Evolutionary conservation across 495 filamentous ascomycete species (phyloP).

Genomic region (Penicillium canescens): DNA sequence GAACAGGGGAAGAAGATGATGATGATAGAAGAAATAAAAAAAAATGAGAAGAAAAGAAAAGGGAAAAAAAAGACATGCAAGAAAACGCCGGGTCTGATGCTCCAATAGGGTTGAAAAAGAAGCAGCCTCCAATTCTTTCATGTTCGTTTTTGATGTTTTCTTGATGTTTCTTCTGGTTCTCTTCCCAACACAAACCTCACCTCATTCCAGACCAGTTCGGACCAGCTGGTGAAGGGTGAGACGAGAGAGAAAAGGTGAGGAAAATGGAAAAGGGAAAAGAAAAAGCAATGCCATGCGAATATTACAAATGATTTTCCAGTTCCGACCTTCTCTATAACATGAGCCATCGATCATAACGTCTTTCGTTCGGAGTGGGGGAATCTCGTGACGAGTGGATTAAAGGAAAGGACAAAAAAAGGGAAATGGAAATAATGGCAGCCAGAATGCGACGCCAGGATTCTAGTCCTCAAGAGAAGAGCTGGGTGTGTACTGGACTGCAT

Average conservation of each 20-base stretch:
- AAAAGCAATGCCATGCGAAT: constrained; percentile 25
- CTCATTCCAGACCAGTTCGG: background rate
- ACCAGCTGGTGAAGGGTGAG: background rate
- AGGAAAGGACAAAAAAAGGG: constrained; percentile 17
- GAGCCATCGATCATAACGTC: constrained; percentile 50
- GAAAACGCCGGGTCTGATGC: constrained; percentile 31
- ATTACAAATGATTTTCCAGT: constrained; percentile 30
- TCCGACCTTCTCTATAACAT: constrained; percentile 48
- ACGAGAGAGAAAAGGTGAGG: constrained; percentile 3
- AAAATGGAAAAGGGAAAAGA: constrained; percentile 15
- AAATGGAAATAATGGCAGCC: constrained; percentile 12
- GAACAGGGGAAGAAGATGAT: constrained; percentile 9
- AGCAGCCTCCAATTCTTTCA: constrained; percentile 11
- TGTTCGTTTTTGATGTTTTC: constrained; percentile 3
- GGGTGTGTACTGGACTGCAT: constrained; percentile 15
- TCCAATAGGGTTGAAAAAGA: constrained; percentile 15
- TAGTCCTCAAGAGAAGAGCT: too few species aligned
- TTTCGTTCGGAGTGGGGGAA: constrained; percentile 34
- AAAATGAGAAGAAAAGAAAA: constrained; percentile 6
- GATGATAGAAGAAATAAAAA: constrained; percentile 4
- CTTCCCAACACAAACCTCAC: background rate
- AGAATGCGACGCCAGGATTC: background rate
- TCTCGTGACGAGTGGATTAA: constrained; percentile 37
- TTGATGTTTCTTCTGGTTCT: background rate
- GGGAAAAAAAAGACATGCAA: constrained; percentile 18